Base-by-base conservation (phyloP, 2,329 filamentous ascomycete species). In the Fusarium irregulare region DNA sequence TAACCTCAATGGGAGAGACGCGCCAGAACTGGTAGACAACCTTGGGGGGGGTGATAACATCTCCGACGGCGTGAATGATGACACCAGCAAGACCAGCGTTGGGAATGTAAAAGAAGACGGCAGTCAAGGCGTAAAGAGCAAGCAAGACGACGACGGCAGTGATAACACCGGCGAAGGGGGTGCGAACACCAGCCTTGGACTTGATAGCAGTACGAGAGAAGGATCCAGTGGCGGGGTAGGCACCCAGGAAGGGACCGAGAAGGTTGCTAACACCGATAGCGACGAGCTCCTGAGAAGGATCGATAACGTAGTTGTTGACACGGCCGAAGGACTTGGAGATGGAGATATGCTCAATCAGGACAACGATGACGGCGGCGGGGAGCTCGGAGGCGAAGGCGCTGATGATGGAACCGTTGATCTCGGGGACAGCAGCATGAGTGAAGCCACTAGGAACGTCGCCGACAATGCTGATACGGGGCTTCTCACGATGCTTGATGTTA, bases 201-300 rank as follows among this genome's bases (percentile, higher is more conserved):
- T 97, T 97, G 83, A 97, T 97, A 53, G 93, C 94, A 23, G 93
- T 97, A 66, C 93, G 89, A 10, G 92, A 95, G 84, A 97, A 97
- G 4, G 93, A 97, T 8, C 93, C 94, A 13, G 93, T 97, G 1
- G 93, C 92, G 6, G 93, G 93, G 73, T 97, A 97, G 3, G 85
- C 93, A 54, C 93, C 92, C 3, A 95, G 83, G 83, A 96, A 95
- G 12, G 92, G 90, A 20, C 90, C 91, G 12, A 94, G 85, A 34
- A 94, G 80, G 76, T 94, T 94, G 40, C 87, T 88, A 4, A 93
- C 87, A 68, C 92, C 92, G 72, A 94, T 93, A 37, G 91, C 92
- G 28, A 94, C 90, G 53, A 94, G 82, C 76, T 94, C 92, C 77
- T 94, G 92, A 3, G 92, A 93, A 2, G 92, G 92, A 69, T 94